phyloP scores from a whole-genome alignment of 2,329 filamentous ascomycete species.

The Talaromyces sp. region DNA sequence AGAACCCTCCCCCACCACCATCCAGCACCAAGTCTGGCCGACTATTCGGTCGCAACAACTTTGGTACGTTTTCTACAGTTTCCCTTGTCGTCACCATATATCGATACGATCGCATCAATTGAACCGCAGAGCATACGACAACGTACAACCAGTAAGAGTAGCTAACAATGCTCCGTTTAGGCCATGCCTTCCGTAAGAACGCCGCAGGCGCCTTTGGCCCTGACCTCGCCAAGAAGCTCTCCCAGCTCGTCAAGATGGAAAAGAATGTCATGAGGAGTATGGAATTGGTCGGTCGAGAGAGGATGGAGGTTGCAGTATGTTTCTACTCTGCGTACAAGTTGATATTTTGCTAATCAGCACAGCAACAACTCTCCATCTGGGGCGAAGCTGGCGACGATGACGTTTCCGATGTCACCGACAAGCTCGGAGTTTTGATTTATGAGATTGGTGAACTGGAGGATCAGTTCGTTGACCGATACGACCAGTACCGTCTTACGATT shows the following conservation, averaged over 20 bases:
- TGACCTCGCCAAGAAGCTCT: slow-evolving; percentile 95
- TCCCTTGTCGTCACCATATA: background rate
- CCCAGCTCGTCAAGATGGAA: slow-evolving; percentile 99
- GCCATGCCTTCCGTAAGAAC: slow-evolving; percentile 59
- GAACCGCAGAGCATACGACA: background rate
- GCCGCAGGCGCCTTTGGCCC: slow-evolving; percentile 59
- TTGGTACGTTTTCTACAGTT: slow-evolving; percentile 56
- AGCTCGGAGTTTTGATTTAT: slow-evolving; percentile 95
- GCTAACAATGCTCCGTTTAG: slow-evolving; percentile 37
- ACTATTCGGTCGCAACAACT: slow-evolving; percentile 79
- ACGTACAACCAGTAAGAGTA: background rate
- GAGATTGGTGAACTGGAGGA: slow-evolving; percentile 98
- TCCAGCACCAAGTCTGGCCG: slow-evolving; percentile 89
- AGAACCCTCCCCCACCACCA: slow-evolving; percentile 89
- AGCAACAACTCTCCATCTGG: slow-evolving; percentile 99
- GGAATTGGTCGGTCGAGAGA: slow-evolving; percentile 89
- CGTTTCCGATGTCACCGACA: slow-evolving; percentile 97
- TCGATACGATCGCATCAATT: background rate
- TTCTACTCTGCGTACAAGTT: background rate
- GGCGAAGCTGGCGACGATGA: slow-evolving; percentile 94
- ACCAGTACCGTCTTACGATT: slow-evolving; percentile 98
- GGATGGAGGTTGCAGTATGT: slow-evolving; percentile 95
- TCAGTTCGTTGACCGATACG: slow-evolving; percentile 97
- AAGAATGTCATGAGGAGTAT: slow-evolving; percentile 99
- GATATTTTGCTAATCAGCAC: background rate